Evolutionary conservation across 2,329 filamentous ascomycete species (phyloP).

Genomic region (Exophiala lecanii-corni): DNA sequence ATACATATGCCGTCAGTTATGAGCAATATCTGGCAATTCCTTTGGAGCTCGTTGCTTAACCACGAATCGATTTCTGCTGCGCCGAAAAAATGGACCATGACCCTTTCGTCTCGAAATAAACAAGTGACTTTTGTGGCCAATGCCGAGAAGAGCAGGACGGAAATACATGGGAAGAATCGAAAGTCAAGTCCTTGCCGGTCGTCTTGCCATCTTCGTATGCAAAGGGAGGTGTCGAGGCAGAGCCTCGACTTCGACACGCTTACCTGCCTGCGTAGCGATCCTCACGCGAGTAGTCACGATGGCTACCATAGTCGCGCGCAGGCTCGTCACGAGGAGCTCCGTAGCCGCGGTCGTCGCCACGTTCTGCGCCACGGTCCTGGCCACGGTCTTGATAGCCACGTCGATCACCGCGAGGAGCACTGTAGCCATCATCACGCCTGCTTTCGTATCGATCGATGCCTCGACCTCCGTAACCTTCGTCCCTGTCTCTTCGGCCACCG

Average conservation of each 20-base stretch:
- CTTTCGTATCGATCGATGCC: constrained; percentile 47
- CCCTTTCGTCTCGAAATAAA: constrained; percentile 19
- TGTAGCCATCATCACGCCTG: constrained; percentile 40
- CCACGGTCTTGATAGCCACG: constrained; percentile 30
- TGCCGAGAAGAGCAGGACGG: constrained; percentile 13
- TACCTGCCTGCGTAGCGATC: constrained; percentile 27
- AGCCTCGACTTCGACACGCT: constrained; percentile 3
- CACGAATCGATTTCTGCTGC: constrained; percentile 20
- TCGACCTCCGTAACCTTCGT: constrained; percentile 42
- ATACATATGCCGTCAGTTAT: constrained; percentile 22
- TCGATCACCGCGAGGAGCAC: constrained; percentile 41
- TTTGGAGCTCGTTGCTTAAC: constrained; percentile 13
- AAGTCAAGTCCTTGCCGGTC: constrained; percentile 8
- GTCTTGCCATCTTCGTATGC: constrained; percentile 8
- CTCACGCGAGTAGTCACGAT: constrained; percentile 26
- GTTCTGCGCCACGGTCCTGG: constrained; percentile 18
- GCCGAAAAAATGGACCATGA: constrained; percentile 18
- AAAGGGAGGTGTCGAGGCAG: constrained; percentile 5
- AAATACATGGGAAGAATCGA: constrained; percentile 24
- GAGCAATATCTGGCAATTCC: constrained; percentile 9
- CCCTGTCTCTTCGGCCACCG: constrained; percentile 38
- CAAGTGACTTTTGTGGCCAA: constrained; percentile 19
- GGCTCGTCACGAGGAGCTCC: constrained; percentile 23
- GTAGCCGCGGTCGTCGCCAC: constrained; percentile 3
- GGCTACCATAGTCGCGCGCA: constrained; percentile 25